Conservation (phyloP, 1,139 yeast genomes). For the Suhomyces atakaporum region DNA sequence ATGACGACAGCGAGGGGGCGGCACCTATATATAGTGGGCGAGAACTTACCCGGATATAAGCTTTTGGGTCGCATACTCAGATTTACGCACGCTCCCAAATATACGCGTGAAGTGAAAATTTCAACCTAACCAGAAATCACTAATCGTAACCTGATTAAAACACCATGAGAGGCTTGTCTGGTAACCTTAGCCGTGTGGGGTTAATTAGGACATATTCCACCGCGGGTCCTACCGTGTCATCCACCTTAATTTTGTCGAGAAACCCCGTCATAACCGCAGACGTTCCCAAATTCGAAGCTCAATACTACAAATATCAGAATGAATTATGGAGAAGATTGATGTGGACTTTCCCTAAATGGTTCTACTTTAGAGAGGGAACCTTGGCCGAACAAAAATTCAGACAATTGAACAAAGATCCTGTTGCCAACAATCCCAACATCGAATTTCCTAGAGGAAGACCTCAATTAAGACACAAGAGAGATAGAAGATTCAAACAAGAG, state of each 20-base stretch:
- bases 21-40: no score
- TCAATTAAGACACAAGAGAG: conserved; percentile 84
- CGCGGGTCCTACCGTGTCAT: conserved; percentile 13
- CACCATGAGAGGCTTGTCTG: conserved; percentile 14
- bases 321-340: conserved; percentile 86
- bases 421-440: conserved; percentile 68
- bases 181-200: conserved; percentile 9
- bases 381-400: conserved; percentile 81
- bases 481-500: conserved; percentile 79
- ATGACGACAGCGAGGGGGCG: no score
- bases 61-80: background rate
- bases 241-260: conserved; percentile 69
- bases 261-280: conserved; percentile 84
- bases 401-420: conserved; percentile 75
- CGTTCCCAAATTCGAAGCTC: conserved; percentile 67
- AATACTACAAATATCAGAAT: conserved; percentile 79
- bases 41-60: conserved; percentile 13
- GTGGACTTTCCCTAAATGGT: conserved; percentile 98
- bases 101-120: conserved; percentile 15
- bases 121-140: conserved; percentile 8
- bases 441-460: conserved; percentile 85
- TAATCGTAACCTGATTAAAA: background rate
- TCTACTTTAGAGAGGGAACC: conserved; percentile 88
- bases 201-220: conserved; percentile 16
- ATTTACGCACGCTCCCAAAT: conserved; percentile 2